Percentiles rank a stretch among this genome's conserved stretches.
phyloP scores from a whole-genome alignment of 331 rosid genomes.

The Quercus tomentella region DNA sequence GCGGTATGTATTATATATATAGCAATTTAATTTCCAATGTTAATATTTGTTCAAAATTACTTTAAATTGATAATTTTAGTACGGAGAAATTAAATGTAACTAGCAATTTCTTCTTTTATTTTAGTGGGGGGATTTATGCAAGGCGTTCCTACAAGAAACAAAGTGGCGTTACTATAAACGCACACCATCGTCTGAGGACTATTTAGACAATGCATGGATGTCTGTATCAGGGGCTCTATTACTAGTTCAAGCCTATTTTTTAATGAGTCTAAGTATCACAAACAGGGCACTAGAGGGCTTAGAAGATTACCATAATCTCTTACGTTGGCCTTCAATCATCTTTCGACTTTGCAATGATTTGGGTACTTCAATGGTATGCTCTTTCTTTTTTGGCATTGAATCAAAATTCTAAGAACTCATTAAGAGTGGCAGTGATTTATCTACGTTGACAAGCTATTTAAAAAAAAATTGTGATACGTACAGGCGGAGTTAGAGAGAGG shows the following conservation, averaged over 20 bases:
- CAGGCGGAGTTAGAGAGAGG: conserved; percentile 42
- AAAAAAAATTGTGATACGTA: no score
- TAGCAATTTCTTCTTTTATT: neutral
- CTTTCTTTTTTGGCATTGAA: no score
- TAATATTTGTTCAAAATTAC: no score
- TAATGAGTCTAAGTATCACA: conserved; percentile 26
- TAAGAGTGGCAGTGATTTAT: no score
- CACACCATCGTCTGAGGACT: conserved; percentile 32
- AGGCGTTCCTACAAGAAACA: conserved; percentile 52
- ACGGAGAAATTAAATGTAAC: no score
- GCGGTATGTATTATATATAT: neutral
- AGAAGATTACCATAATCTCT: conserved; percentile 24
- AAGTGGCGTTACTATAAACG: conserved; percentile 33
- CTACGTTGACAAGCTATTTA: no score
- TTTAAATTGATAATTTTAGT: no score
- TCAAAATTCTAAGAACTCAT: no score
- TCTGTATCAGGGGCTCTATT: conserved; percentile 37
- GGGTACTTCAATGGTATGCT: conserved; percentile 31
- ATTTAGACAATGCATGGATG: conserved; percentile 45
- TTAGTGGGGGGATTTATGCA: conserved; percentile 53
- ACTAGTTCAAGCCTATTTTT: conserved; percentile 34
- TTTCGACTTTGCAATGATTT: conserved; percentile 57
- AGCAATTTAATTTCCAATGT: neutral
- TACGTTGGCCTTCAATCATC: conserved; percentile 34
- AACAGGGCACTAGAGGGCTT: conserved; percentile 29